These are phyloP conservation scores for Leccinum pseudoinsigne DNA, from an alignment of 1,284 basidiomycete species.

Conservation along the genomic window DNA sequence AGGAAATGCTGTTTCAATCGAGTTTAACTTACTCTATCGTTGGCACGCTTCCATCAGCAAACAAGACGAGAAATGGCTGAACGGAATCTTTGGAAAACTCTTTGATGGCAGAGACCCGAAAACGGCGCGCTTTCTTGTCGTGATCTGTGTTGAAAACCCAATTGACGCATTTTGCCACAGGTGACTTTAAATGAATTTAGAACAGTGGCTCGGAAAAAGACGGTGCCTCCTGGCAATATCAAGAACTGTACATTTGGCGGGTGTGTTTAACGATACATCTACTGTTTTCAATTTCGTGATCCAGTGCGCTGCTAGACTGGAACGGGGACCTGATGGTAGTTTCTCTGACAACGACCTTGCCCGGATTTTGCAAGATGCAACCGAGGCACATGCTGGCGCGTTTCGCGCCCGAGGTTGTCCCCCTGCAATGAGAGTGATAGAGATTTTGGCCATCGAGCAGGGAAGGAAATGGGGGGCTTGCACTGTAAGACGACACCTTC, in stretches of 20 bases:
- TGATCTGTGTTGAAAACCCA: slow-evolving; percentile 7
- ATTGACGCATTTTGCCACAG: slow-evolving; percentile 29
- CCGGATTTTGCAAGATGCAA: slow-evolving; percentile 63
- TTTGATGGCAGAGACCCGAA: slow-evolving; percentile 44
- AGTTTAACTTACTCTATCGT: slow-evolving; percentile 73
- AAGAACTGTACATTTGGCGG: slow-evolving; percentile 53
- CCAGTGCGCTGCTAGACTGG: slow-evolving; percentile 38
- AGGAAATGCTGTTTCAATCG: slow-evolving; percentile 72
- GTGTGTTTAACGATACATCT: slow-evolving; percentile 28
- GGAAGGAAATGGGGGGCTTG: slow-evolving; percentile 74
- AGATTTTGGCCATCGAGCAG: slow-evolving; percentile 73
- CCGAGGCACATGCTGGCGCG: slow-evolving; percentile 63
- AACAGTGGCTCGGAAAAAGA: slow-evolving; percentile 35
- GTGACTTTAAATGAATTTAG: slow-evolving; percentile 46
- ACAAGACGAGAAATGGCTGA: slow-evolving; percentile 62
- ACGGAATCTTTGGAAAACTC: slow-evolving; percentile 44
- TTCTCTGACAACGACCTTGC: slow-evolving; percentile 76
- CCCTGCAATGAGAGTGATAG: slow-evolving; percentile 64
- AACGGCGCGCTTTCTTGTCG: slow-evolving; percentile 31
- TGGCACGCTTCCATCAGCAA: slow-evolving; percentile 73
- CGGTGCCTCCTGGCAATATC: slow-evolving; percentile 37
- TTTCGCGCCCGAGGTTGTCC: slow-evolving; percentile 80
- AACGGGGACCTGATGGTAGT: slow-evolving; percentile 51
- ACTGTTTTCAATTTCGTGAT: slow-evolving; percentile 4
- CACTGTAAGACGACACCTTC: slow-evolving; percentile 45